Evolutionary conservation across 345 rosid species (phyloP), one percentile per base, ranked within the genome.

Genomic region (Linum trigynum): DNA sequence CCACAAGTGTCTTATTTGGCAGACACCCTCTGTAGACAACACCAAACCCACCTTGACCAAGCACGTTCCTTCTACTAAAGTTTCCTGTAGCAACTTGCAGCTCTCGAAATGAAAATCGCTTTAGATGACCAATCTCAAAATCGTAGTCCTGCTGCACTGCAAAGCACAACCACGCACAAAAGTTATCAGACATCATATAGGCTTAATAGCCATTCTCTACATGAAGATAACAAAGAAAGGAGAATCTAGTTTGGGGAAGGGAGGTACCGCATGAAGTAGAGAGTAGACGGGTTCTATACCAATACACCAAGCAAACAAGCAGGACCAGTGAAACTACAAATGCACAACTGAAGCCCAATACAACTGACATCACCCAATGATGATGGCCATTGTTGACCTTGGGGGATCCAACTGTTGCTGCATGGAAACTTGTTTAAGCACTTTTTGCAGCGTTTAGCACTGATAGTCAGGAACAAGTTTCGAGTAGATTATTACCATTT

Each of bases 11-110:
- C 70, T 80, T 84, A 76, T 90, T 84, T 48, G 81, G 82, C 67
- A 94, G 96, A 69, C 82, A 83, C 36, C 99, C 99, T 86, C 83
- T 94, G 69, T 86, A 90, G 50, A 94, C 97, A 69, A 90, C 86
- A n/a, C 99, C 97, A 60, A 78, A 94, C 15, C 99, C 99, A 67
- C 99, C 97, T 74, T 86, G 96, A 68, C 99, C 97, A 0, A 94
- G 63, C 62, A 90, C 85, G 79, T 85, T 90, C 71, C 82, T 90
- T 48, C 78, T 71, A 80, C 84, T 88, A 59, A 90, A 94, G 67
- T 86, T 84, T 72, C 75, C 67, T 0, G 99, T 94, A 5, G 97
- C 99, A 17, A 66, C 63, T 80, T 86, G 96, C 78, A 94, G 74
- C 67, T 90, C 95, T 6, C 95, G 90, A 65, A 81, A 85, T 12